phyloP scores from a whole-genome alignment of 768 basidiomycete species.

The Termitomyces eurrhizus region DNA sequence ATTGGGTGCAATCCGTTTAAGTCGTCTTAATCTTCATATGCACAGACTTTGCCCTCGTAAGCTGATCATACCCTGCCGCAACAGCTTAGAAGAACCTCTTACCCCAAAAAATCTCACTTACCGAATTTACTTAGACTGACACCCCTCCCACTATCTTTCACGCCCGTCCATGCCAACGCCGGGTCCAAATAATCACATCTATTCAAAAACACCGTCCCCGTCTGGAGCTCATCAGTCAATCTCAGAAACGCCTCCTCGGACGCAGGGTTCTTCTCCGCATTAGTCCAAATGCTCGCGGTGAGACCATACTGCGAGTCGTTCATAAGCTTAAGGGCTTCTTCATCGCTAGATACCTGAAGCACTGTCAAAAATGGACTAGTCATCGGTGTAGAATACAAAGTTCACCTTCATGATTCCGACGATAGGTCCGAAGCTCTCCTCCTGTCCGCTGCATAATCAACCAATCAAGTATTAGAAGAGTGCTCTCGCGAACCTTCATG shows the following conservation, averaged over 20 bases:
- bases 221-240: constrained; percentile 69
- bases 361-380: background rate
- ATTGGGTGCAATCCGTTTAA: constrained; percentile 4
- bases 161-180: constrained; percentile 90
- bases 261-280: constrained; percentile 51
- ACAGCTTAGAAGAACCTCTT: background rate
- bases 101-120: constrained; percentile 27
- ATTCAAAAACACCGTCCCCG: constrained; percentile 94
- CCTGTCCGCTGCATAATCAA: constrained; percentile 31
- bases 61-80: constrained; percentile 74
- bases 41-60: constrained; percentile 76
- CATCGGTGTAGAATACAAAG: background rate
- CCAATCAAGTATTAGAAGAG: background rate
- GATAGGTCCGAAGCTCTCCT: constrained; percentile 92
- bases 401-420: constrained; percentile 88
- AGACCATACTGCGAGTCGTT: constrained; percentile 96
- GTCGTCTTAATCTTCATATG: constrained; percentile 76
- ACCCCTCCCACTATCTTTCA: constrained; percentile 90
- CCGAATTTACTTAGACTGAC: constrained; percentile 89
- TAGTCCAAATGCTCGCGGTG: constrained; percentile 94
- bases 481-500: constrained; percentile 61
- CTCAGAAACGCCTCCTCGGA: constrained; percentile 66
- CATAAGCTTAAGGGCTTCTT: constrained; percentile 87
- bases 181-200: constrained; percentile 92
- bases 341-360: constrained; percentile 70